Conservation (phyloP, 106 monocot species). For the Hemerocallis citrina region DNA sequence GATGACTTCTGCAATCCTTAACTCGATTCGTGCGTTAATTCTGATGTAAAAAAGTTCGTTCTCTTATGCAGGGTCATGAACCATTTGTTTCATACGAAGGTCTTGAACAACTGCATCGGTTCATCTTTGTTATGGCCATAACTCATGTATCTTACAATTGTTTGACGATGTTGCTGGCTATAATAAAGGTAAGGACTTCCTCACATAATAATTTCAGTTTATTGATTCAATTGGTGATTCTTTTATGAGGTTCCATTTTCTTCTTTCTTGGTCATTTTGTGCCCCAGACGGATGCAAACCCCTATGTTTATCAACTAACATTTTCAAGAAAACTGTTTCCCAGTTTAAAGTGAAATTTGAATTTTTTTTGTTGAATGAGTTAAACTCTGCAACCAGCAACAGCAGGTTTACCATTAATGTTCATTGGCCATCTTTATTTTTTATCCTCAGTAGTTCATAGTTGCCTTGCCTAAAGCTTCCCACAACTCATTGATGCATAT, state of each 20-base stretch:
- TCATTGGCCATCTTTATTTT: too few species aligned
- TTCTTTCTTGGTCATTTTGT: neutral
- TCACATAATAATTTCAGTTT: neutral
- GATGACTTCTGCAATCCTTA: neutral
- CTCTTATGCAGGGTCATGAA: conserved; percentile 60
- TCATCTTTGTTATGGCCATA: conserved; percentile 98
- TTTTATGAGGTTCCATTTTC: neutral
- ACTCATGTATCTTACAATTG: conserved; percentile 95
- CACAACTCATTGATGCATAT: too few species aligned
- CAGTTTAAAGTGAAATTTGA: too few species aligned
- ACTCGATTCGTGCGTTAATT: neutral
- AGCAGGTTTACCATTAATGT: too few species aligned
- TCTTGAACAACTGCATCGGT: conserved; percentile 91
- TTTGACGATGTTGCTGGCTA: conserved; percentile 86
- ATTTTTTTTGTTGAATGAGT: too few species aligned
- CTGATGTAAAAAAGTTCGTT: neutral
- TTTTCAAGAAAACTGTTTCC: too few species aligned
- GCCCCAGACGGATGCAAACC: too few species aligned
- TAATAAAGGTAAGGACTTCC: conserved; percentile 64
- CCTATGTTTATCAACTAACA: too few species aligned
- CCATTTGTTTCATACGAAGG: conserved; percentile 94
- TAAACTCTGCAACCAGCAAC: too few species aligned
- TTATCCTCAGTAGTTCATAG: too few species aligned
- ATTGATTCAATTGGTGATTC: neutral
- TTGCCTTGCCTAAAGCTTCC: too few species aligned